Conservation (phyloP, 176 grass and related monocot species). For the Microstegium vimineum region DNA sequence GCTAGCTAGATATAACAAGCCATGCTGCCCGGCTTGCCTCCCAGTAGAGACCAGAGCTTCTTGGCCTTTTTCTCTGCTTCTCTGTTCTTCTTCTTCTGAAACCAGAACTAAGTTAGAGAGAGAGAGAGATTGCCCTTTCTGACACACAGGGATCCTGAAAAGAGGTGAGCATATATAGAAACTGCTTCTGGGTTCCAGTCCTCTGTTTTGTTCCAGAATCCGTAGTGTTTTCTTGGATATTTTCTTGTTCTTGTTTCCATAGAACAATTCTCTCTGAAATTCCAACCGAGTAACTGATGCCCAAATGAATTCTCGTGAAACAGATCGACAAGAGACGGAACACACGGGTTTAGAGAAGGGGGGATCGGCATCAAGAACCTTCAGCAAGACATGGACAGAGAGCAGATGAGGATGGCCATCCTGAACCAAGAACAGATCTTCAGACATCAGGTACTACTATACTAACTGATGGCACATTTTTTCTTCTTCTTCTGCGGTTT, state of each 20-base stretch:
- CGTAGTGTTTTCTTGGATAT: background rate
- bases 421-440: slow-evolving; percentile 61
- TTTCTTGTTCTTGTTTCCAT: background rate
- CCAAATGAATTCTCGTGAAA: too few relatives aligned
- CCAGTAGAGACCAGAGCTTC: slow-evolving; percentile 19
- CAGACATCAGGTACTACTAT: slow-evolving; percentile 53
- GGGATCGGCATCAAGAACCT: background rate
- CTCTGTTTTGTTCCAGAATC: slow-evolving; percentile 2
- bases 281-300: background rate
- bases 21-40: slow-evolving; percentile 25
- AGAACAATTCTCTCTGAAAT: background rate
- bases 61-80: background rate
- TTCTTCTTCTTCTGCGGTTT: background rate
- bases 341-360: background rate
- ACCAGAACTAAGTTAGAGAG: background rate
- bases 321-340: too few relatives aligned
- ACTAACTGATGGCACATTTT: background rate
- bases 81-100: background rate
- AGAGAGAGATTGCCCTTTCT: background rate
- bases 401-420: slow-evolving; percentile 54
- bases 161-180: slow-evolving; percentile 33
- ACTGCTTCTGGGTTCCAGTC: background rate
- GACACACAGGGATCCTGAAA: background rate
- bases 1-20: slow-evolving; percentile 3
- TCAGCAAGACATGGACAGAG: slow-evolving; percentile 45